phyloP scores from a whole-genome alignment of 2,329 filamentous ascomycete species.

The Alternaria sp. region DNA sequence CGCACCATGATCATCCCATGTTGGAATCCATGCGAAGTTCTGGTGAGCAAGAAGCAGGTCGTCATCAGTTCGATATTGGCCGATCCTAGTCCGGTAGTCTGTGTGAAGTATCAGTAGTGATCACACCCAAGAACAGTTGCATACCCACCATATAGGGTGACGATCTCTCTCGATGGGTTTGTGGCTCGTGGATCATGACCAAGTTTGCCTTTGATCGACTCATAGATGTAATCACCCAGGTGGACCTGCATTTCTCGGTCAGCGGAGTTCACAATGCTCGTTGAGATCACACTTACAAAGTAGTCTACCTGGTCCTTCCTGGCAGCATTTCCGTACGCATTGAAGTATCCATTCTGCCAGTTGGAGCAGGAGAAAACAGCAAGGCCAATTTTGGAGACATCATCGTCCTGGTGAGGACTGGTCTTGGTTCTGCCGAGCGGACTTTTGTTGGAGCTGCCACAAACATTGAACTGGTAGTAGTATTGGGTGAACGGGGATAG shows the following conservation, averaged over 20 bases:
- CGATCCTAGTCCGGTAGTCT: conserved; percentile 55
- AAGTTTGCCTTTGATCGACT: conserved; percentile 44
- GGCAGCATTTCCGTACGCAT: conserved; percentile 55
- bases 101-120: not conserved
- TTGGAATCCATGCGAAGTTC: conserved; percentile 55
- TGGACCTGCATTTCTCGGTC: conserved; percentile 46
- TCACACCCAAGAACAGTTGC: not conserved
- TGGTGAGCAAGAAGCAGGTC: conserved; percentile 54
- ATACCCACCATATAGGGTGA: conserved; percentile 48
- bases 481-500: conserved; percentile 71
- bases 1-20: conserved; percentile 54
- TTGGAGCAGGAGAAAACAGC: conserved; percentile 76
- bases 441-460: conserved; percentile 67
- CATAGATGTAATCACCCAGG: conserved; percentile 58
- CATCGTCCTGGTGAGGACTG: conserved; percentile 65
- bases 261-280: not conserved
- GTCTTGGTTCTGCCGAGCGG: conserved; percentile 75
- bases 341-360: conserved; percentile 59
- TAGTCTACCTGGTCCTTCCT: conserved; percentile 61
- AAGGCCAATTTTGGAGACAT: conserved; percentile 66
- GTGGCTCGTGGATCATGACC: conserved; percentile 34
- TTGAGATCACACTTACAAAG: conserved; percentile 56
- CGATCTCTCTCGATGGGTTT: conserved; percentile 49
- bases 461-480: conserved; percentile 75
- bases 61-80: conserved; percentile 53